Conservation (phyloP, 208 protist genomes). For the Acanthamoeba rhysodes region DNA sequence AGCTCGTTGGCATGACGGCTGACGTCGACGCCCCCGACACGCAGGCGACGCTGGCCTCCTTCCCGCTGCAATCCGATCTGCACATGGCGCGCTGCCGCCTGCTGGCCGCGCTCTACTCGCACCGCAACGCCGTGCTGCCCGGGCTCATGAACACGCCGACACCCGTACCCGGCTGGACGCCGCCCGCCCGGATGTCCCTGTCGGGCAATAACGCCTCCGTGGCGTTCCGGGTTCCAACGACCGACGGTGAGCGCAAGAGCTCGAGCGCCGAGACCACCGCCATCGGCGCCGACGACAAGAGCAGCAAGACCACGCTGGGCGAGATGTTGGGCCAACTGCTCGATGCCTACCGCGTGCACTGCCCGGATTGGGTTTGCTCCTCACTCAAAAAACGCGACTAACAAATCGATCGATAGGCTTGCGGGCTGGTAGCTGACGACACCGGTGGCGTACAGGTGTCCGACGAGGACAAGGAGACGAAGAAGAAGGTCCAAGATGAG, state of each 20-base stretch:
- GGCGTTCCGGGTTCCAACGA: background rate
- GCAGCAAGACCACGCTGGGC: background rate
- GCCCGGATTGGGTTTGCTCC: slow-evolving; percentile 6
- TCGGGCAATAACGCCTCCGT: background rate
- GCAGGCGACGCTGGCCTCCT: background rate
- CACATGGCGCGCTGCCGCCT: slow-evolving; percentile 21
- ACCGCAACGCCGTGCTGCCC: background rate
- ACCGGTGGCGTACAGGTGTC: background rate
- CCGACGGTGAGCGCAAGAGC: background rate
- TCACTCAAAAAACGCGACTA: background rate
- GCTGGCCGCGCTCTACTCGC: slow-evolving; percentile 10
- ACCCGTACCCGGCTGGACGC: slow-evolving; percentile 25
- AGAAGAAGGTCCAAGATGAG: slow-evolving; percentile 68
- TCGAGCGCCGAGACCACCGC: background rate
- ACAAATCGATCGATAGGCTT: background rate
- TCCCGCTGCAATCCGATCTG: background rate
- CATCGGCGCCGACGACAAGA: background rate
- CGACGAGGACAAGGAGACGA: slow-evolving; percentile 67
- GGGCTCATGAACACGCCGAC: slow-evolving; percentile 1
- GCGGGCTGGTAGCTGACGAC: too few relatives aligned
- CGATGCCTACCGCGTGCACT: slow-evolving; percentile 43
- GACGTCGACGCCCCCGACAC: background rate
- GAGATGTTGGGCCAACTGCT: slow-evolving; percentile 41
- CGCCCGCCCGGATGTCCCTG: slow-evolving; percentile 2
- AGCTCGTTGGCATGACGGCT: background rate